phyloP scores from a whole-genome alignment of 352 stramenopile genomes.

The Pelagophyceae sp. region DNA sequence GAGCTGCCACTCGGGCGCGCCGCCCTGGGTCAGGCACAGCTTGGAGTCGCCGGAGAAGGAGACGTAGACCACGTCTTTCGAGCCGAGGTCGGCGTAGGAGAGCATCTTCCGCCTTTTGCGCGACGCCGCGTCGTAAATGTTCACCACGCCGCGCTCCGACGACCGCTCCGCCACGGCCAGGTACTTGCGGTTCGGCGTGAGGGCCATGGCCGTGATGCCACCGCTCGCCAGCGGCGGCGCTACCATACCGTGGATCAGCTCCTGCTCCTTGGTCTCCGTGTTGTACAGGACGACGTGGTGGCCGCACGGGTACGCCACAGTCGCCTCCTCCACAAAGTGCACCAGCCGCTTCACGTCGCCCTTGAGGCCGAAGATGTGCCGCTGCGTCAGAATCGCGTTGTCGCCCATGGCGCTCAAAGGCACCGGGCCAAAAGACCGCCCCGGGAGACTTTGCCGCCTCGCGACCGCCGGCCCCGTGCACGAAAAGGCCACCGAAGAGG shows the following conservation, averaged over 20 bases:
- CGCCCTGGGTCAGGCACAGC: constrained; percentile 73
- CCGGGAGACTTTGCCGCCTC: no score
- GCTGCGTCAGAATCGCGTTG: constrained; percentile 13
- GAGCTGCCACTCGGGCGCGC: constrained; percentile 73
- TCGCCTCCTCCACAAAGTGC: constrained; percentile 49
- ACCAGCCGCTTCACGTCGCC: constrained; percentile 16
- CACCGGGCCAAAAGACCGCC: no score
- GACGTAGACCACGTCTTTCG: constrained; percentile 51
- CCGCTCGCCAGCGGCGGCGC: constrained; percentile 15
- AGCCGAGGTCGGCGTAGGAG: constrained; percentile 59
- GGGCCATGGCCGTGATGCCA: constrained; percentile 40
- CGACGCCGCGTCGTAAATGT: constrained; percentile 76
- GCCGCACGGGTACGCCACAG: constrained; percentile 66
- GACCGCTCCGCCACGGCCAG: constrained; percentile 71
- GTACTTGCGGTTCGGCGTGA: constrained; percentile 63
- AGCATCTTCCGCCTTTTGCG: constrained; percentile 72
- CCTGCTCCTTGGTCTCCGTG: constrained; percentile 76
- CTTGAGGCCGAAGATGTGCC: constrained; percentile 79
- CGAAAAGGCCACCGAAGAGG: no score
- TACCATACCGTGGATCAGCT: constrained; percentile 35
- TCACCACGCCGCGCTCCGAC: constrained; percentile 61
- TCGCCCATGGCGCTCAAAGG: no score
- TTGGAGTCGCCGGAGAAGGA: constrained; percentile 78
- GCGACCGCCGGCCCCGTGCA: no score
- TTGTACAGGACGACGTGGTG: constrained; percentile 73